Evolutionary conservation across 2,329 filamentous ascomycete genomes (phyloP), one percentile per base, ranked within the genome.

Genomic region (Ceratocystis albifundus): DNA sequence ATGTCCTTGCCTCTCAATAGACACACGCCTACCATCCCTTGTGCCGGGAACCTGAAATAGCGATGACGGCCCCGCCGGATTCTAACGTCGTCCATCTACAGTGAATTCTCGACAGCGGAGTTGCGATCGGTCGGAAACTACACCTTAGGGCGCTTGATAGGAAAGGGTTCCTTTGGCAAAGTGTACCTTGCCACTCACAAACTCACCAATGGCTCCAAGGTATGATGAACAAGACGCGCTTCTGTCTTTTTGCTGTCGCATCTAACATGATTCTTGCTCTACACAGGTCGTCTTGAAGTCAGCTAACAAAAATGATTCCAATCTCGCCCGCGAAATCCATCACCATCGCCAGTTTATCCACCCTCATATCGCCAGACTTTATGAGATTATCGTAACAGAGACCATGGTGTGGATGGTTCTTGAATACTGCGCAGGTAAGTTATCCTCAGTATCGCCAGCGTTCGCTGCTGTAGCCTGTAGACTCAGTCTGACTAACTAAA

Each of bases 321-420:
- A 99, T 74, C 86, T 99, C 62, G 93, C 93, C 17, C 88, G 94
- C 71, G 94, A 99, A 76, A 99, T 99, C 71, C 94, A 99, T 76
- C 94, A 99, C 75, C 94, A 99, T 75, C 89, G 94, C 71, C 94
- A 99, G 76, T 96, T 99, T 76, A 83, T 96, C 70, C 94, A 99
- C 74, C 94, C 94, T 25, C 94, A 99, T 77, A 99, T 99, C 72
- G 92, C 94, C 59, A 85, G 94, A 63, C 80, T 99, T 25, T 97
- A 99, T 79, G 94, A 99, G 79, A 93, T 99, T 68, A 96, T 99
- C 72, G 92, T 99, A 69, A 99, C 94, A 1, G 94, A 99, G 77
- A 86, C 80, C 62, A 77, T 97, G 75, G 95, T 99, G 64, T 99
- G 94, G 94, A 82, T 99, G 73, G 94, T 95, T 36, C 79, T 99